Percentiles rank a stretch among this genome's conserved stretches.
phyloP scores from a whole-genome alignment of 495 filamentous ascomycete species.

The Neurospora tetraspora region DNA sequence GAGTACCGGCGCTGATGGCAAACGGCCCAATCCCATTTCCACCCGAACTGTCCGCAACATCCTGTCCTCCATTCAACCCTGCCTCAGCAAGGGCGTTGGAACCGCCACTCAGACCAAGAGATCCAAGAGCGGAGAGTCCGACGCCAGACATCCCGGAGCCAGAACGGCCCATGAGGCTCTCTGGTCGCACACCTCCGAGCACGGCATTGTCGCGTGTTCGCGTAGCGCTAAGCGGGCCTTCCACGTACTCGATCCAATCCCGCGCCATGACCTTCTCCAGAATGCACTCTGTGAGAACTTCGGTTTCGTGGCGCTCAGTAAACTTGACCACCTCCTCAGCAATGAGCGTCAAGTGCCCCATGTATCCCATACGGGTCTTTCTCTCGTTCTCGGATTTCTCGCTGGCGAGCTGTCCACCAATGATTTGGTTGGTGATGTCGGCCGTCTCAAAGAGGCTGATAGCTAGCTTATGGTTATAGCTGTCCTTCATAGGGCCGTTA shows the following conservation, averaged over 20 bases:
- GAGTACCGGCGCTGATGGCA: conserved; percentile 52
- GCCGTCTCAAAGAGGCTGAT: conserved; percentile 87
- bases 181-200: conserved; percentile 89
- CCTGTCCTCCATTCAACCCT: conserved; percentile 62
- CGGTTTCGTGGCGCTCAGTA: conserved; percentile 84
- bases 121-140: conserved; percentile 36
- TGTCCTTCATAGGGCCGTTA: conserved; percentile 94
- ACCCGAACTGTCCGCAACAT: conserved; percentile 57
- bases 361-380: conserved; percentile 92
- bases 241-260: conserved; percentile 92
- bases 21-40: conserved; percentile 57
- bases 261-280: conserved; percentile 78
- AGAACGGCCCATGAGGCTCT: conserved; percentile 29
- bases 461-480: conserved; percentile 86
- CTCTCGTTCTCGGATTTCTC: conserved; percentile 71
- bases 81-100: conserved; percentile 70
- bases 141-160: conserved; percentile 24
- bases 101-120: conserved; percentile 38
- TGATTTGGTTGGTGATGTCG: conserved; percentile 80
- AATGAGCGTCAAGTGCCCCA: conserved; percentile 96
- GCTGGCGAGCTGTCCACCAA: conserved; percentile 77
- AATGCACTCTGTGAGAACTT: conserved; percentile 73
- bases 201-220: conserved; percentile 96
- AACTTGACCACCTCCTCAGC: conserved; percentile 99
- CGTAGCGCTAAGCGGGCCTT: conserved; percentile 86